Evolutionary conservation across 1,284 basidiomycete species (phyloP).

Genomic region (Agaricales sp.): DNA sequence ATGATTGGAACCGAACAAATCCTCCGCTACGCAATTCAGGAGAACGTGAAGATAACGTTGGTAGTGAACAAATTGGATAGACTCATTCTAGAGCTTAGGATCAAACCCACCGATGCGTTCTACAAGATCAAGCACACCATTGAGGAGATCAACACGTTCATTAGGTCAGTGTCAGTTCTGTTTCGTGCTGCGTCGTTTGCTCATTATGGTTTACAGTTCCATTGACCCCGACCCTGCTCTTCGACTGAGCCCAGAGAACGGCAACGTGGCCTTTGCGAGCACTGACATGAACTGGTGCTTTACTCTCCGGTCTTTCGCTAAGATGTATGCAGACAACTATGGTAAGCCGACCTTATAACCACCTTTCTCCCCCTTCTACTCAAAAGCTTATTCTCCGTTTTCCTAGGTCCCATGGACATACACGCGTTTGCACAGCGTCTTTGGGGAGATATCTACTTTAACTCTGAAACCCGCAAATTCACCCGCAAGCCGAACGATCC

Average conservation of each 20-base stretch:
- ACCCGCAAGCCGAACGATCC: constrained; percentile 76
- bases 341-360: constrained; percentile 32
- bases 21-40: constrained; percentile 81
- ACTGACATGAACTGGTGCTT: constrained; percentile 98
- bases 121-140: constrained; percentile 99
- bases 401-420: constrained; percentile 51
- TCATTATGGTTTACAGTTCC: constrained; percentile 40
- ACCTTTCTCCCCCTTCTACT: not conserved
- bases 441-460: constrained; percentile 98
- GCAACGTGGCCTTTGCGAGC: constrained; percentile 96
- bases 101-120: constrained; percentile 94
- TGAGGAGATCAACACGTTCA: constrained; percentile 95
- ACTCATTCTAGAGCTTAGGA: constrained; percentile 90
- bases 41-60: constrained; percentile 85
- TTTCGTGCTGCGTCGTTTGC: constrained; percentile 4
- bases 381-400: constrained; percentile 1
- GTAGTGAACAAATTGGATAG: constrained; percentile 98
- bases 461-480: constrained; percentile 79
- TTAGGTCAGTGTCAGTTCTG: constrained; percentile 48
- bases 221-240: constrained; percentile 84
- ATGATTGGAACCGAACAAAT: constrained; percentile 87
- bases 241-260: constrained; percentile 86
- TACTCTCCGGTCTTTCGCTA: constrained; percentile 88
- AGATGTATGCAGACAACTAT: constrained; percentile 93
- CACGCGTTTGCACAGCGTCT: constrained; percentile 73